Conservation (phyloP, 2,329 filamentous ascomycete genomes). For the Acrocalymma vagum region DNA sequence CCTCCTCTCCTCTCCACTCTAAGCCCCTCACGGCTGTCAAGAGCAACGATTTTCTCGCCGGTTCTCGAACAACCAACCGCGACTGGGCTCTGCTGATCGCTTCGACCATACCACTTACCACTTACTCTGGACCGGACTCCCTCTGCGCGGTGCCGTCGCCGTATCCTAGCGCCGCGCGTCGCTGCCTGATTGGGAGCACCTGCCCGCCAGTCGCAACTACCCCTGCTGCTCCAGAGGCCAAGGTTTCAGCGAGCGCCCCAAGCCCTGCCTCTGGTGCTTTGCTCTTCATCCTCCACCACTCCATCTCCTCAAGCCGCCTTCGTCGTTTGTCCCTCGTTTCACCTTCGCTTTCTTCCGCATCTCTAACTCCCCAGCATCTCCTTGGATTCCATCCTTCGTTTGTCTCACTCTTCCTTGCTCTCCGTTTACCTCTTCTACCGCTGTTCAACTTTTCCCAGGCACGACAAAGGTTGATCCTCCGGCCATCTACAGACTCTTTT, state of each 20-base stretch:
- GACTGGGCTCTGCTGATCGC: conserved; percentile 27
- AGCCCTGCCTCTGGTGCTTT: conserved; percentile 33
- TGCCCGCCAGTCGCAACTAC: conserved; percentile 20
- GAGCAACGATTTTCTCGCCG: conserved; percentile 14
- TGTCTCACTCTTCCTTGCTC: conserved; percentile 20
- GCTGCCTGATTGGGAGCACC: conserved; percentile 29
- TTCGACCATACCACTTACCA: conserved; percentile 15
- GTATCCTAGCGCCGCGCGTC: conserved; percentile 34
- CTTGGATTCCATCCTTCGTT: conserved; percentile 18
- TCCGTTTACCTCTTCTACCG: conserved; percentile 13
- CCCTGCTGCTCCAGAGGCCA: conserved; percentile 29
- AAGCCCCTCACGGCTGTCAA: conserved; percentile 2
- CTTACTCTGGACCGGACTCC: conserved; percentile 17
- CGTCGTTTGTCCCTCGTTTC: conserved; percentile 46
- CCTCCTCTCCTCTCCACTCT: too few relatives aligned
- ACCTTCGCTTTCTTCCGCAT: conserved; percentile 26
- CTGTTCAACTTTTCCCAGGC: conserved; percentile 22
- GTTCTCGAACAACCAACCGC: conserved; percentile 29
- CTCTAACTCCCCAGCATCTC: conserved; percentile 13
- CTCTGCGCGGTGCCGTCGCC: conserved; percentile 22
- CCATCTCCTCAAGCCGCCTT: conserved; percentile 24
- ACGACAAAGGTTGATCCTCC: conserved; percentile 48
- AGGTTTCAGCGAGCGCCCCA: conserved; percentile 37
- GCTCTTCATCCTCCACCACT: conserved; percentile 27
- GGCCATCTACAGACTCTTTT: conserved; percentile 37